Evolutionary conservation across 345 rosid genomes (phyloP).

Genomic region (Cardamine resedifolia): DNA sequence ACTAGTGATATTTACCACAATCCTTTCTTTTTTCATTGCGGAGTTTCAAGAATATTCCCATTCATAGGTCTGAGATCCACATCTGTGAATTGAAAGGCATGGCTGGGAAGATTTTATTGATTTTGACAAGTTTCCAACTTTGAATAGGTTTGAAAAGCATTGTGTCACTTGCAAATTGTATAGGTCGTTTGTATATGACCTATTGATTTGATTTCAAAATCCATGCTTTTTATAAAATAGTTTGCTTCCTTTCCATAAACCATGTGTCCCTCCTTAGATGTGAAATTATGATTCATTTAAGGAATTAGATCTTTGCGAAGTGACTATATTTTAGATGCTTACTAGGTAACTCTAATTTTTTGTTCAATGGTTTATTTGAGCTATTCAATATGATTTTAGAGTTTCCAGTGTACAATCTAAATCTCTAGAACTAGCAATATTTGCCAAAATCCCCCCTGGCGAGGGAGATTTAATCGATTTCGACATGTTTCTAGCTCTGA

Average conservation of each 20-base stretch:
- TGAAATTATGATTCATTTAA: background rate
- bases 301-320: background rate
- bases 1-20: background rate
- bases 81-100: background rate
- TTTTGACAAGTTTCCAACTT: background rate
- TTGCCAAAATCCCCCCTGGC: too few species aligned
- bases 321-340: background rate
- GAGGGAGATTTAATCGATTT: too few species aligned
- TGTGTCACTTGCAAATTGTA: background rate
- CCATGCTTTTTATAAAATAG: background rate
- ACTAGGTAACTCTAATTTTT: background rate
- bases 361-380: background rate
- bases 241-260: background rate
- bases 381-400: too few species aligned
- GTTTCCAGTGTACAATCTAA: too few species aligned
- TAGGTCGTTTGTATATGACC: background rate
- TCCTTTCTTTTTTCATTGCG: background rate
- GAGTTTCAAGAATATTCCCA: background rate
- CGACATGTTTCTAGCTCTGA: too few species aligned
- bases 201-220: constrained; percentile 4
- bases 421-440: too few species aligned
- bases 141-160: background rate
- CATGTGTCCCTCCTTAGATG: background rate
- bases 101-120: constrained; percentile 10
- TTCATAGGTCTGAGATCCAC: background rate